phyloP scores from a whole-genome alignment of 2,329 filamentous ascomycete genomes.

The Didymella keratinophila region DNA sequence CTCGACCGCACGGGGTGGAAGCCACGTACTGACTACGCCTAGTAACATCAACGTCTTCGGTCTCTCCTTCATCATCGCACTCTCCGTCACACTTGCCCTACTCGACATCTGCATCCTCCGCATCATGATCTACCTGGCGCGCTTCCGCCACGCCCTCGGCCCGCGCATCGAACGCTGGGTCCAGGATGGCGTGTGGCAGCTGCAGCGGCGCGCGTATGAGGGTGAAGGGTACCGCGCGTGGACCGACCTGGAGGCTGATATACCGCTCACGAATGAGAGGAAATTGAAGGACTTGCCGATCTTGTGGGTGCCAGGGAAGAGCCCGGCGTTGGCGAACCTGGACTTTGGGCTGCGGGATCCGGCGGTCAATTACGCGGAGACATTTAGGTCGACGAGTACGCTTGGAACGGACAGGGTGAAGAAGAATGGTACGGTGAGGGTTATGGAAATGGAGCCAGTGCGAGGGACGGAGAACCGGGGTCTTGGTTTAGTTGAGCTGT shows the following conservation, averaged over 20 bases:
- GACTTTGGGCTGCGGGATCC: constrained; percentile 6
- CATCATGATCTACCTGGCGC: constrained; percentile 28
- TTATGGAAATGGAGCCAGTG: neutral
- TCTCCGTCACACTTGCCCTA: constrained; percentile 22
- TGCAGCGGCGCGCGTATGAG: constrained; percentile 38
- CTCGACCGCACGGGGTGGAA: neutral
- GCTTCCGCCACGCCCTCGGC: constrained; percentile 25
- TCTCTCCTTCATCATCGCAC: constrained; percentile 26
- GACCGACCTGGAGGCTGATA: constrained; percentile 27
- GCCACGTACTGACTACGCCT: neutral
- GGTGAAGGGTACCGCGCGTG: constrained; percentile 25
- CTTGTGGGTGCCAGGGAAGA: constrained; percentile 15
- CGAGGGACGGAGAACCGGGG: neutral
- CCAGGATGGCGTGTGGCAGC: constrained; percentile 38
- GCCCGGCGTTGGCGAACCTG: constrained; percentile 1
- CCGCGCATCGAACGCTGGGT: constrained; percentile 38
- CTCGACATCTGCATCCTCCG: constrained; percentile 26
- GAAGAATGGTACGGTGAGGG: neutral
- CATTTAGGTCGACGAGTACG: neutral
- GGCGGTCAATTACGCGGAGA: constrained; percentile 5
- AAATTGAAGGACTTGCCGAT: constrained; percentile 18
- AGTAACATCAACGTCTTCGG: constrained; percentile 38
- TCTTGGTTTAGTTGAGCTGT: neutral
- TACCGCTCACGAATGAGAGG: constrained; percentile 23
- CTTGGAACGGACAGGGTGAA: neutral